Conservation (phyloP, 1,284 basidiomycete species). For the Butyriboletus appendiculatus region DNA sequence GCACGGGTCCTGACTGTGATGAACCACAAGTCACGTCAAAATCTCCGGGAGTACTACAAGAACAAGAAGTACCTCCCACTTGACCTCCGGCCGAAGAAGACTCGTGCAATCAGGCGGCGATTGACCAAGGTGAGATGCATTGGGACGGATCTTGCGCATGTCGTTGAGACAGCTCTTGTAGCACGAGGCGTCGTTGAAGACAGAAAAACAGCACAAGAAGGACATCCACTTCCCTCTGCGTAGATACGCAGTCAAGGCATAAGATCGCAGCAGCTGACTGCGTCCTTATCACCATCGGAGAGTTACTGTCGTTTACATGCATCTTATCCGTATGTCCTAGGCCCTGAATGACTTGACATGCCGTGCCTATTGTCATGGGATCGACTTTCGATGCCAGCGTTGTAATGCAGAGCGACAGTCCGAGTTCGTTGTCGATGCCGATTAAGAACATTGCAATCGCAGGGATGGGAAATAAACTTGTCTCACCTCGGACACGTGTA, state of each 20-base stretch:
- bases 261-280: slow-evolving; percentile 34
- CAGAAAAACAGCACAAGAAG: slow-evolving; percentile 91
- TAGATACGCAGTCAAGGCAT: slow-evolving; percentile 87
- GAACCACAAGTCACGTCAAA: slow-evolving; percentile 97
- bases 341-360: slow-evolving; percentile 38
- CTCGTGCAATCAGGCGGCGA: slow-evolving; percentile 96
- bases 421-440: neutral
- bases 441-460: neutral
- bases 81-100: slow-evolving; percentile 98
- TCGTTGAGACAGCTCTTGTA: slow-evolving; percentile 33
- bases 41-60: slow-evolving; percentile 98
- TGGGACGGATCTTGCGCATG: neutral
- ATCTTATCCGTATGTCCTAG: slow-evolving; percentile 46
- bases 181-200: slow-evolving; percentile 84
- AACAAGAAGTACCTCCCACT: slow-evolving; percentile 96
- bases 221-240: slow-evolving; percentile 89
- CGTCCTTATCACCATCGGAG: slow-evolving; percentile 13
- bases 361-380: slow-evolving; percentile 20
- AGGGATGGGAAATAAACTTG: slow-evolving; percentile 7
- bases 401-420: neutral
- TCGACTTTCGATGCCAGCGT: slow-evolving; percentile 15
- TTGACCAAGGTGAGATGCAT: slow-evolving; percentile 75
- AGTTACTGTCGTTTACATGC: slow-evolving; percentile 34
- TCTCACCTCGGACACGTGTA: slow-evolving; percentile 31
- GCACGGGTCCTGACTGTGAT: slow-evolving; percentile 98